Base-by-base conservation (phyloP, 2,329 filamentous ascomycete genomes). In the Fusarium nematophilum region DNA sequence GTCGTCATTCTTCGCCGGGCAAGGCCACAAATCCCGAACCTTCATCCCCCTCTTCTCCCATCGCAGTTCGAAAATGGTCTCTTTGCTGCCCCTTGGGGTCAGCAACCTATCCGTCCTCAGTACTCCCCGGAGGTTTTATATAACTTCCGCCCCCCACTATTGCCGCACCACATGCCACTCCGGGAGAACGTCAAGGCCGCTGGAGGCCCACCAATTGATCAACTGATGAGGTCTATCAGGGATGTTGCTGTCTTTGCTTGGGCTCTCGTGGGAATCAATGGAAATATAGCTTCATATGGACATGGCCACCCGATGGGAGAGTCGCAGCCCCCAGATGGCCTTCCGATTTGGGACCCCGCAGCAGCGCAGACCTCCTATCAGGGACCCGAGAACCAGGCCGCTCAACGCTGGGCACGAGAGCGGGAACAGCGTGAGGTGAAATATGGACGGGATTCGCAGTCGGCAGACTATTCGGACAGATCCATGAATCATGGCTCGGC, bases 211-310 rank as follows among this genome's bases (percentile, higher is more conserved):
- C 78, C 83, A 14, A 70, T 82, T 39, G 82, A 86, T 21, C 83
- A 87, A 48, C 86, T 95, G 67, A 92, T 95, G 90, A 82, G 84
- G 49, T 90, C 89, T 3, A 96, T 96, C 63, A 87, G 90, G 52
- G 91, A 95, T 48, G 90, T 93, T 40, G 91, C 90, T 2, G 90
- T 95, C n/a, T 95, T 96, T 71, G 91, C 91, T 9, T 96, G 91
- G 91, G 89, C 88, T 2, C 76, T 94, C 9, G 86, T 88, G 18
- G 91, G 91, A 17, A 93, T 93, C 78, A 94, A 95, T 72, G 89
- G 89, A 11, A 88, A 86, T 33, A 76, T 94, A 48, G 86, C 87
- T 13, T 80, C 84, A 3, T 90, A 89, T 67, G 80, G 85, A 38
- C 80, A 79, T 5, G 90, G 90, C 3, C 80, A 77, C 23, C 87